A percentile compares a stretch with the other conserved stretches of the same genome.
Evolutionary conservation across 192 early-diverging fungal genomes (phyloP).

Genomic region (Helicostylum pulchrum): DNA sequence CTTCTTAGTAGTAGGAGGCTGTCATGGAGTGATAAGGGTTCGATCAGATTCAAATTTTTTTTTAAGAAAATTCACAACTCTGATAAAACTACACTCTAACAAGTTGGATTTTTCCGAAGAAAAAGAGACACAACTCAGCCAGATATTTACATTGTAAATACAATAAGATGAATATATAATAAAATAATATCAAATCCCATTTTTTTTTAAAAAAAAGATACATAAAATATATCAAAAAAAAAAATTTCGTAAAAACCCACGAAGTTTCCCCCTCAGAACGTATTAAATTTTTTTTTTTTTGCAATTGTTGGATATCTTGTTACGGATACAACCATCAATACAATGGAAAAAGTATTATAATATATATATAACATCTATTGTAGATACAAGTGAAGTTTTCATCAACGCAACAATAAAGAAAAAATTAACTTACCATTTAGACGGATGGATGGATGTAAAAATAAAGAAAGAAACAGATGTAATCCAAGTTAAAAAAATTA

Average conservation of each 20-base stretch:
- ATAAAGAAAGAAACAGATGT: neutral
- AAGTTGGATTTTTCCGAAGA: conserved; percentile 1
- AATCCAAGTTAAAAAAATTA: neutral
- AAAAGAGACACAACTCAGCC: conserved; percentile 18
- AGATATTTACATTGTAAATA: neutral
- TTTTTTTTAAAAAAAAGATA: no score
- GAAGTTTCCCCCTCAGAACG: neutral
- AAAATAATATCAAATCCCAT: neutral
- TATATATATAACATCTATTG: conserved; percentile 1
- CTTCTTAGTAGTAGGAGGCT: conserved; percentile 43
- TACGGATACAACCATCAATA: neutral
- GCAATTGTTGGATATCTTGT: neutral
- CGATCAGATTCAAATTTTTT: conserved; percentile 20
- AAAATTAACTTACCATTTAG: conserved; percentile 11
- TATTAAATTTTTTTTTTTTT: no score
- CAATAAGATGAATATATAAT: neutral
- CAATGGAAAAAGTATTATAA: neutral
- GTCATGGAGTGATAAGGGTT: conserved; percentile 23
- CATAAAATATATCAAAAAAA: no score
- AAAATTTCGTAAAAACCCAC: neutral
- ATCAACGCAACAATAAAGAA: neutral
- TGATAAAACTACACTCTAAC: conserved; percentile 22
- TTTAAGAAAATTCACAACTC: conserved; percentile 14
- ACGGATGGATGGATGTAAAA: conserved; percentile 10
- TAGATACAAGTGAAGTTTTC: conserved; percentile 11